These are phyloP conservation scores for Phoma sp. DNA, from an alignment of 2,329 filamentous ascomycete species.

Conservation along the genomic window DNA sequence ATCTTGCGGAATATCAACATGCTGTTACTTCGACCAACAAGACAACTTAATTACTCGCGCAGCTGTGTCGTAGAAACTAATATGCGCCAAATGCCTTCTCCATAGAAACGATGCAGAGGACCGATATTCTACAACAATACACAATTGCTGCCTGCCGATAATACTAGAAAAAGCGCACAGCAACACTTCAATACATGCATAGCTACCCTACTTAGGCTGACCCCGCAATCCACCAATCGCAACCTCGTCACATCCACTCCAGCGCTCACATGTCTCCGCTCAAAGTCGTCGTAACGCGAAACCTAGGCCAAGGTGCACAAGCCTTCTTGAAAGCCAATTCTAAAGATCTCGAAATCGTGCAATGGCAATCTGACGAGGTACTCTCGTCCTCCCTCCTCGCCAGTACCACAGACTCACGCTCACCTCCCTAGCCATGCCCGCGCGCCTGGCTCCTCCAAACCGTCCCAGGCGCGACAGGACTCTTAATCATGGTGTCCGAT, in stretches of 20 bases:
- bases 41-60: too few relatives aligned
- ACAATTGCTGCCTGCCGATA: too few relatives aligned
- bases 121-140: too few relatives aligned
- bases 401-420: neutral
- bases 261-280: constrained; percentile 24
- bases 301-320: constrained; percentile 33
- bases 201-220: neutral
- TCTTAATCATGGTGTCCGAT: constrained; percentile 38
- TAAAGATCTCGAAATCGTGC: constrained; percentile 31
- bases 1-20: too few relatives aligned
- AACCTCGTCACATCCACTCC: constrained; percentile 3
- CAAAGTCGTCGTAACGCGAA: constrained; percentile 40
- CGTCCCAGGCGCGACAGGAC: constrained; percentile 30
- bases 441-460: constrained; percentile 38
- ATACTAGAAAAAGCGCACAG: too few relatives aligned
- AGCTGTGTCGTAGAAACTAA: too few relatives aligned
- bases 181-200: too few relatives aligned
- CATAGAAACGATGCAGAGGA: too few relatives aligned
- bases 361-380: constrained; percentile 39
- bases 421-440: constrained; percentile 30
- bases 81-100: too few relatives aligned
- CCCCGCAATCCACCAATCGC: neutral
- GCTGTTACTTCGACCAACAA: too few relatives aligned
- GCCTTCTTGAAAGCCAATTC: constrained; percentile 25
- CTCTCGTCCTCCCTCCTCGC: too few relatives aligned